These are phyloP conservation scores for Fraxinus dipetala DNA, from an alignment of 305 asterid species.

Conservation along the genomic window DNA sequence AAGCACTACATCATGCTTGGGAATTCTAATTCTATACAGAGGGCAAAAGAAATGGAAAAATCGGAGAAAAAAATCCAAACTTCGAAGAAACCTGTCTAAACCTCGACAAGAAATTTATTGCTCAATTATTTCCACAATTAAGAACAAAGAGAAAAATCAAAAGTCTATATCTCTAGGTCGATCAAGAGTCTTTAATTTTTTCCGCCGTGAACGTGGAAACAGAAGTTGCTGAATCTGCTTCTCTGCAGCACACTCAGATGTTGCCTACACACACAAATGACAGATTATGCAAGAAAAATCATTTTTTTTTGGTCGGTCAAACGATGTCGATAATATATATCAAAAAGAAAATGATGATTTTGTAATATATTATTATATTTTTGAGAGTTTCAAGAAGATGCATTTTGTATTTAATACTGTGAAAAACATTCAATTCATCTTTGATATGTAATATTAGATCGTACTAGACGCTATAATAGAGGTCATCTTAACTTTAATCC, in stretches of 20 bases:
- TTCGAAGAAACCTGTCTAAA: not conserved
- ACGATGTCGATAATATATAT: not conserved
- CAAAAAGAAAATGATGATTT: not conserved
- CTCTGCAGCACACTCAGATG: slow-evolving; percentile 63
- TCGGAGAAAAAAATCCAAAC: not conserved
- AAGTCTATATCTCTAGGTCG: slow-evolving; percentile 38
- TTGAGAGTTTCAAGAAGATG: not conserved
- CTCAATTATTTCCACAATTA: slow-evolving; percentile 12
- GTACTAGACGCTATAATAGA: not conserved
- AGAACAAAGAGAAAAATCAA: slow-evolving; percentile 15
- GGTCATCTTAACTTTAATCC: not conserved
- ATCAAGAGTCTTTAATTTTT: slow-evolving; percentile 44
- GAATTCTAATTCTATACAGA: not conserved
- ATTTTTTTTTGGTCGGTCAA: not conserved
- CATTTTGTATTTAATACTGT: not conserved
- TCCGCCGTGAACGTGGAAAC: slow-evolving; percentile 59
- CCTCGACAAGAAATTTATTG: not conserved
- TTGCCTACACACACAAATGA: slow-evolving; percentile 41
- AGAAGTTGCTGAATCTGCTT: slow-evolving; percentile 75
- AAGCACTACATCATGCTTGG: not conserved
- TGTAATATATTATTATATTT: too few species aligned
- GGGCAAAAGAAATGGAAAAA: not conserved
- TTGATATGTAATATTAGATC: not conserved
- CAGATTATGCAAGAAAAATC: not conserved
- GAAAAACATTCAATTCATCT: not conserved